Percentiles rank a stretch among this genome's conserved stretches.
Conservation (phyloP, 352 stramenopile genomes). For the Plasmopara muralis region DNA sequence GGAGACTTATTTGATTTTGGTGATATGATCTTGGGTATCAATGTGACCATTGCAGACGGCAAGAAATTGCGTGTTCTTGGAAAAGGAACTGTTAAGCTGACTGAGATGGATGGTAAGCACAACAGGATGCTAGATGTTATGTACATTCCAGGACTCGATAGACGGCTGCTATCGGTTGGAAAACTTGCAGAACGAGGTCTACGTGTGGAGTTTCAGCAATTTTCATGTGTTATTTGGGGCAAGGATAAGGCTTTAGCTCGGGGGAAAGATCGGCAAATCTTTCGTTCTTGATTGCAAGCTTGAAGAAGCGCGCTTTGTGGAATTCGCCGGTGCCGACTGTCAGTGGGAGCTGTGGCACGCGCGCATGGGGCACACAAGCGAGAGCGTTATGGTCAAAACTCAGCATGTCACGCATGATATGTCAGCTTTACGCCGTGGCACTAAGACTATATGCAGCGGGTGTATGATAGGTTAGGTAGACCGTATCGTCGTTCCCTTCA, state of each 20-base stretch:
- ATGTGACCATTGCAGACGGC: not conserved
- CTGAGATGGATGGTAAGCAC: constrained; percentile 2
- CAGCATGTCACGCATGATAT: too few species aligned
- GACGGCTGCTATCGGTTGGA: not conserved
- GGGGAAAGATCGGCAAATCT: too few species aligned
- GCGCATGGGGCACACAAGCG: too few species aligned
- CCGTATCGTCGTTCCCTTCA: not conserved
- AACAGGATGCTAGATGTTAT: constrained; percentile 3
- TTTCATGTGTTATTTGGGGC: too few species aligned
- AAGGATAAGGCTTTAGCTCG: too few species aligned
- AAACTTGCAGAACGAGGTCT: constrained; percentile 10
- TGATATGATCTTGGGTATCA: not conserved
- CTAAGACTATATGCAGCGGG: not conserved
- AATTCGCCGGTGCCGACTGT: too few species aligned
- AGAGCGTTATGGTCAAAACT: too few species aligned
- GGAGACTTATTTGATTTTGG: constrained; percentile 1
- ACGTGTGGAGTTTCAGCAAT: too few species aligned
- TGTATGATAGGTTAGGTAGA: not conserved
- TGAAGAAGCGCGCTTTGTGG: too few species aligned
- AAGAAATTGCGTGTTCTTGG: constrained; percentile 2
- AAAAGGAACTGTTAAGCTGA: constrained; percentile 6
- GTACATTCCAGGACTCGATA: constrained; percentile 7
- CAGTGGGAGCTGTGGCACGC: too few species aligned
- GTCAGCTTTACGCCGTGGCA: too few species aligned
- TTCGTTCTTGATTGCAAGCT: too few species aligned